Conservation (phyloP, 2,329 filamentous ascomycete species). For the Penicillium sp. region DNA sequence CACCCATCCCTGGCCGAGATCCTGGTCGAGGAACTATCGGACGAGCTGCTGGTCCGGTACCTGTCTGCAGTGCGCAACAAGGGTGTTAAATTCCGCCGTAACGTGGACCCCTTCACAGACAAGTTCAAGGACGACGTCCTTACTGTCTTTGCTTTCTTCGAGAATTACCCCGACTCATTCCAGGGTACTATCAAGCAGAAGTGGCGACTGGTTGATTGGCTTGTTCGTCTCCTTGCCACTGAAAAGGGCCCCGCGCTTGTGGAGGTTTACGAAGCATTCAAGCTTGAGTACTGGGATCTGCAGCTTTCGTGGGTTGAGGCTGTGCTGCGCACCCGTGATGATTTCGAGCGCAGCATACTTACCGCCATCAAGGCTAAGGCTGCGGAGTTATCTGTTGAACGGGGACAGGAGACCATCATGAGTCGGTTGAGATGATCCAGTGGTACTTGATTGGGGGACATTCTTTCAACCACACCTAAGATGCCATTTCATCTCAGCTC, state of each 20-base stretch:
- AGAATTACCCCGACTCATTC: conserved; percentile 59
- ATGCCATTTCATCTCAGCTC: too few species aligned
- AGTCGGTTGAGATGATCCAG: conserved; percentile 64
- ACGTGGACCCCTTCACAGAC: conserved; percentile 71
- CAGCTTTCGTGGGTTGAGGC: conserved; percentile 93
- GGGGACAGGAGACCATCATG: conserved; percentile 88
- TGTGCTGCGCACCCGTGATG: conserved; percentile 74
- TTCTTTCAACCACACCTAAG: too few species aligned
- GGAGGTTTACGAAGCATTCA: conserved; percentile 73
- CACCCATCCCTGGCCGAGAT: conserved; percentile 84
- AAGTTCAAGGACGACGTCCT: conserved; percentile 90
- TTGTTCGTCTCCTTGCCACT: conserved; percentile 66
- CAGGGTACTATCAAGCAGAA: conserved; percentile 73
- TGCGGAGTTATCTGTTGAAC: conserved; percentile 71
- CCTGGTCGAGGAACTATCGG: conserved; percentile 83
- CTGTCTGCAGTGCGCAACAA: conserved; percentile 78
- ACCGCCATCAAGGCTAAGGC: conserved; percentile 79
- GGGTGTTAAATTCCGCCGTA: conserved; percentile 74
- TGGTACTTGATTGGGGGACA: background rate
- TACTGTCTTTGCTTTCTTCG: conserved; percentile 83
- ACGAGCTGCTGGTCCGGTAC: conserved; percentile 82
- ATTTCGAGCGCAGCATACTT: conserved; percentile 85
- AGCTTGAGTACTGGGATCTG: conserved; percentile 81
- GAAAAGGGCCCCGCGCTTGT: conserved; percentile 65
- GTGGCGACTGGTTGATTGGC: conserved; percentile 82